Percentiles rank a stretch among this genome's conserved stretches.
Evolutionary conservation across 2,329 filamentous ascomycete species (phyloP).

Genomic region (Elsinoe ampelina): DNA sequence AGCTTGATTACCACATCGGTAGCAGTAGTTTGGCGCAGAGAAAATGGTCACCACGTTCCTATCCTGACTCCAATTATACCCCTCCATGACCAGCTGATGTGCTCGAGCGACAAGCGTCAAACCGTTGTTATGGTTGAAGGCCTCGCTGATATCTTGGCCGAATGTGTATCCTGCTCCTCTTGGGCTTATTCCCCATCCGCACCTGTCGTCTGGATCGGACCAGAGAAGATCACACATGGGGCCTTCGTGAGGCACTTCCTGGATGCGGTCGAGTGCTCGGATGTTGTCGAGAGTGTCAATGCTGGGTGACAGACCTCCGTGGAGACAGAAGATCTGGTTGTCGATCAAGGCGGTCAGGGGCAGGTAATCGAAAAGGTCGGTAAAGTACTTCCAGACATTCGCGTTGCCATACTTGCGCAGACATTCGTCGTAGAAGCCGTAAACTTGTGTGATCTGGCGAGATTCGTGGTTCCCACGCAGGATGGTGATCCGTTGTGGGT

Average conservation of each 20-base stretch:
- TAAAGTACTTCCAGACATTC: constrained; percentile 70
- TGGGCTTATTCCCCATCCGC: constrained; percentile 59
- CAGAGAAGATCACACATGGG: constrained; percentile 70
- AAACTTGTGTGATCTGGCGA: constrained; percentile 68
- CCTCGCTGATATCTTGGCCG: constrained; percentile 85
- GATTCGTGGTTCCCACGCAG: constrained; percentile 69
- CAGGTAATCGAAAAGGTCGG: constrained; percentile 69
- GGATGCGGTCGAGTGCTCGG: constrained; percentile 61
- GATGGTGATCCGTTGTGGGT: constrained; percentile 62
- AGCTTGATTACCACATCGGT: constrained; percentile 96
- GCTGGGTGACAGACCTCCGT: constrained; percentile 62
- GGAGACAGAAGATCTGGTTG: constrained; percentile 63
- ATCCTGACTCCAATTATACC: constrained; percentile 99
- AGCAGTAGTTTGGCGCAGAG: constrained; percentile 68
- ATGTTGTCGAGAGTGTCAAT: constrained; percentile 69
- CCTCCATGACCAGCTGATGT: constrained; percentile 98
- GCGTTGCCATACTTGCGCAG: constrained; percentile 69
- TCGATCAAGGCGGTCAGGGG: constrained; percentile 65
- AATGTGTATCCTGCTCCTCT: constrained; percentile 44
- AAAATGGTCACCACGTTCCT: constrained; percentile 98
- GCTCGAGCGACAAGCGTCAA: constrained; percentile 90
- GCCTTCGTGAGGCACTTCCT: constrained; percentile 68
- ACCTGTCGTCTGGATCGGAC: constrained; percentile 61
- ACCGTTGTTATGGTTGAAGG: constrained; percentile 98
- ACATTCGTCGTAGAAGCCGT: constrained; percentile 71